Base-by-base conservation (phyloP, 768 basidiomycete genomes). In the Tylopilus balloui region DNA sequence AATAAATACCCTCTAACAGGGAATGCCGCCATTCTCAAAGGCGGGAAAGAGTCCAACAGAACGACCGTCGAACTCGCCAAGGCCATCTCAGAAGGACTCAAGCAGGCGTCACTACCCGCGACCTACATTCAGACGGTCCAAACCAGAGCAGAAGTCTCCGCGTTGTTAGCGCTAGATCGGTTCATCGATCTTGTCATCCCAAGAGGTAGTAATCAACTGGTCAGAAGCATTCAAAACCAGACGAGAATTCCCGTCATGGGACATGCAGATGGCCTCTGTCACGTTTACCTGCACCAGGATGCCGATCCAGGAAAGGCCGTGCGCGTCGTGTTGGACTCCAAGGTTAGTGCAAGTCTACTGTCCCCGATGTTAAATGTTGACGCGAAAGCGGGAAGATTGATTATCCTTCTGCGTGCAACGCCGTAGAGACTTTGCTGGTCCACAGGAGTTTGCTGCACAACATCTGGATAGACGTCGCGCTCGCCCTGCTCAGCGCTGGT, bases 211-310 rank as follows among this genome's bases (percentile, higher is more conserved):
- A 95, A 95, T 58, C 79, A 78, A 53, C 81, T 99, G 12, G 96
- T 98, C 23, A 77, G 73, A 58, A 87, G 74, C 65, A 96, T 99
- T 50, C 92, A 98, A 65, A 86, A 88, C 49, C 81, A 74, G 55
- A 96, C 95, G 0, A 77, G 87, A 50, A 98, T 99, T 52, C 87
- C 96, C 2, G 96, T 99, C 37, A 97, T 99, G 93, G 96, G 96
- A 1, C 96, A 99, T 62, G 94, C 96, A 7, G 96, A 99, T 67
- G 96, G 96, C 2, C 71, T 98, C 9, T 99, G 96, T 66, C 80
- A 83, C 17, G 81, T 96, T 6, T 98, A 85, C 66, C 70, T 99
- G 6, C 95, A 99, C 66, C 84, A 88, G 57, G 73, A 76, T 24
- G 94, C 94, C 0, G 80, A 88, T 56, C 58, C 72, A 32, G 78